These are phyloP conservation scores for Berkeleyomyces rouxiae DNA, from an alignment of 2,329 filamentous ascomycete species.

Conservation along the genomic window DNA sequence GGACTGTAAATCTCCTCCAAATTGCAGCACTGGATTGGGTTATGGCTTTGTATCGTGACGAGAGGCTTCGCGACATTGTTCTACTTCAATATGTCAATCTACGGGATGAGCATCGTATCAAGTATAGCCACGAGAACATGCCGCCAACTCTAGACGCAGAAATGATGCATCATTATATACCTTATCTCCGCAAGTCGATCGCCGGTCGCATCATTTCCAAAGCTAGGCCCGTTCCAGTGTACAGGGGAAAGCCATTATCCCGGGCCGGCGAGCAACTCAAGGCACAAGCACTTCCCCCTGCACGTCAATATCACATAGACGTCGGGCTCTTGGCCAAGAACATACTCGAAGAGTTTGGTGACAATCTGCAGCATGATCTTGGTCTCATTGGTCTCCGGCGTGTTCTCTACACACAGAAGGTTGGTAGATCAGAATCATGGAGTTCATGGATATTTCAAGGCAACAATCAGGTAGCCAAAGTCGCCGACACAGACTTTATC, in stretches of 20 bases:
- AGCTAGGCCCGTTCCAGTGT: not conserved
- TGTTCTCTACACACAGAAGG: not conserved
- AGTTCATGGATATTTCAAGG: not conserved
- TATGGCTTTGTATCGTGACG: not conserved
- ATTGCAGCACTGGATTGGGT: not conserved
- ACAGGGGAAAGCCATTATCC: not conserved
- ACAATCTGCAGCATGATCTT: not conserved
- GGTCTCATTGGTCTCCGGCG: not conserved
- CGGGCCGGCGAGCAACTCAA: not conserved
- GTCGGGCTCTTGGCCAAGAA: not conserved
- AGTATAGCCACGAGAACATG: not conserved
- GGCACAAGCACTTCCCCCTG: not conserved
- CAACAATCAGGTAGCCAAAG: not conserved
- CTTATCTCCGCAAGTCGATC: not conserved
- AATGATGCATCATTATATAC: not conserved
- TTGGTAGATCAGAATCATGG: not conserved
- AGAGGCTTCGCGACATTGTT: not conserved
- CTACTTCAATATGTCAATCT: not conserved
- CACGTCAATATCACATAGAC: not conserved
- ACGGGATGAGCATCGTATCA: not conserved
- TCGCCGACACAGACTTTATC: not conserved
- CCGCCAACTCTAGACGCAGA: not conserved
- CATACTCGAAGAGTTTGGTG: not conserved
- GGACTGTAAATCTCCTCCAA: not conserved
- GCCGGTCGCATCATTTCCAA: not conserved